phyloP scores from a whole-genome alignment of 2,329 filamentous ascomycete genomes.

The Emergomyces africanus region DNA sequence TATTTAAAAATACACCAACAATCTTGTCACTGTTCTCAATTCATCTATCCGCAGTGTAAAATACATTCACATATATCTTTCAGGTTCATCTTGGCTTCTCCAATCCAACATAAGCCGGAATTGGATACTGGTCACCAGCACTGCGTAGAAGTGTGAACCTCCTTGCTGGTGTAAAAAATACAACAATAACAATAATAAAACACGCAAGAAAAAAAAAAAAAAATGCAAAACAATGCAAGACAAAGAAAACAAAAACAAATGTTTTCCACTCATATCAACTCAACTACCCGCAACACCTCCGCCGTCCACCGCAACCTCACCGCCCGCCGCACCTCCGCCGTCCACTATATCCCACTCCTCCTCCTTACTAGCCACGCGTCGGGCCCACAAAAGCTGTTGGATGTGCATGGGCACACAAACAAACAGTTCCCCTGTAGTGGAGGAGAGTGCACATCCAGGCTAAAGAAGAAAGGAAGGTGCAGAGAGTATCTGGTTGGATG shows the following conservation, averaged over 20 bases:
- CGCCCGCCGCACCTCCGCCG: too few species aligned
- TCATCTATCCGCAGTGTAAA: not conserved
- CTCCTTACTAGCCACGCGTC: too few species aligned
- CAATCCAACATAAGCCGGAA: not conserved
- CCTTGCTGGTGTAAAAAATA: slow-evolving; percentile 1
- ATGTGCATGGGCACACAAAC: not conserved
- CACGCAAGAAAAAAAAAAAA: not conserved
- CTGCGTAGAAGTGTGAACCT: slow-evolving; percentile 2
- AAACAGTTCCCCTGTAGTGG: too few species aligned
- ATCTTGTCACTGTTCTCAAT: not conserved
- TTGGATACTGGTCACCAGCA: slow-evolving; percentile 2
- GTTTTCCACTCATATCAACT: not conserved
- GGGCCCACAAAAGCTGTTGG: not conserved
- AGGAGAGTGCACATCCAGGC: too few species aligned
- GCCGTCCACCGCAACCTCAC: too few species aligned
- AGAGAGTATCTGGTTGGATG: too few species aligned
- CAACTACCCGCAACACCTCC: not conserved
- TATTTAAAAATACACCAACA: not conserved
- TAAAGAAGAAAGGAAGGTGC: too few species aligned
- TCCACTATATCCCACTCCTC: too few species aligned
- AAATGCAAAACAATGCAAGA: not conserved
- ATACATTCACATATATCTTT: not conserved
- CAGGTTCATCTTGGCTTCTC: not conserved
- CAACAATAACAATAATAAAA: not conserved
- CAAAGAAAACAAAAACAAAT: not conserved